Evolutionary conservation across 1,284 basidiomycete genomes (phyloP), one percentile per base, ranked within the genome.

Genomic region (Agroathelia rolfsii): DNA sequence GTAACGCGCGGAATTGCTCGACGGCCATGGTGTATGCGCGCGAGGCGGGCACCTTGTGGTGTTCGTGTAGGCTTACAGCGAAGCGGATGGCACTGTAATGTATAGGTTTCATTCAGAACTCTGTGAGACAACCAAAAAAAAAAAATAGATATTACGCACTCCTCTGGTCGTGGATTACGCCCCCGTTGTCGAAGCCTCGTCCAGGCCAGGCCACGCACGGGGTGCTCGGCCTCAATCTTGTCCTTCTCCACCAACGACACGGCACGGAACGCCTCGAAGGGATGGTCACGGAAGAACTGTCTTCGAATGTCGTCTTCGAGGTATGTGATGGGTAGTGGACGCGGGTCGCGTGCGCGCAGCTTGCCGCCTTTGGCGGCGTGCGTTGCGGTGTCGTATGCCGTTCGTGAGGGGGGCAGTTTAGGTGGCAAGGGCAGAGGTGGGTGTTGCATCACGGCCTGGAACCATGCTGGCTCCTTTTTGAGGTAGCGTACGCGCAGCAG

Each of bases 221-320:
- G 64, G 43, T 79, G 72, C 31, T 69, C 59, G 15, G 64, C 58
- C 43, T 70, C 65, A 31, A 84, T 63, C 10, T 58, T 55, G 21
- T 59, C 69, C 26, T 64, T 65, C 60, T 98, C 94, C 1, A 86
- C 74, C 31, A 98, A 57, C 8, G 72, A 79, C 10, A 70, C 66
- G 2, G 89, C 79, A 24, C 92, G 70, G 55, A 93, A 84, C 1
- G 88, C 82, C 59, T 98, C 93, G 53, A 96, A 97, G 2, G 94
- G 92, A 52, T 96, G 93, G 60, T 98, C 94, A 34, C 70, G 67
- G 64, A 93, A 97, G 69, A 98, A 98, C 55, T 89, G 87, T 35
- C 76, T 67, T 28, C 94, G 76, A 34, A 97, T 65, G 38, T 72
- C 67, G 58, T 98, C 94, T 52, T 93, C 88, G 19, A 84, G 46